Base-by-base conservation (phyloP, 1,139 yeast genomes). In the Blastobotrys serpentis region DNA sequence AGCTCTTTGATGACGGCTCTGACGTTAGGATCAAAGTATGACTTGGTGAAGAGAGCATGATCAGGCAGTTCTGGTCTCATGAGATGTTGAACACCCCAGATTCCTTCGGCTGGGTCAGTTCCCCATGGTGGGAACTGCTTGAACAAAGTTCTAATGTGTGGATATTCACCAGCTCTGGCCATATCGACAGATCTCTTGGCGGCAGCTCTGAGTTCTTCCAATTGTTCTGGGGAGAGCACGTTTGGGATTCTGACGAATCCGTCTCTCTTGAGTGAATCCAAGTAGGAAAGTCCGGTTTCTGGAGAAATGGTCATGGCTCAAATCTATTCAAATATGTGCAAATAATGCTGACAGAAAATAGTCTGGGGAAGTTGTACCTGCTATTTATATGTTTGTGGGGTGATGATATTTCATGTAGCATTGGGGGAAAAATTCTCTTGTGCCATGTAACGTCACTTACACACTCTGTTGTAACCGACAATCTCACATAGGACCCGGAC, bases 41-140 rank as follows among this genome's bases (percentile, higher is more conserved):
- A 37, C 17, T 42, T 43, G 11, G 48, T 46, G 37, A 42, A 48
- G 41, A 48, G 45, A 17, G 42, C 39, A 32, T 49, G 61, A 2
- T 71, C 74, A 1, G 70, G 70, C 55, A 76, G 64, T 47, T 73
- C 76, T 0, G 82, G 82, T 55, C 77, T 75, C 59, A 78, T 65
- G 43, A 78, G 66, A 1, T 79, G 79, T 11, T 76, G 64, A 13
- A 78, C 67, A 0, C 82, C 82, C 82, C 82, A 78, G 50, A 78
- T 77, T 53, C 78, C 81, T 1, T 81, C 80, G 51, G 73, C 71
- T 56, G 72, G 75, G 55, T 75, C 75, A 52, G 68, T 67, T n/a
- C 81, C 81, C 82, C 82, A 78, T 11, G 82, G 82, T 2, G 82
- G 82, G 57, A 78, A 78, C 59, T 77, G 82, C 55, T 78, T 78